Evolutionary conservation across 2,329 filamentous ascomycete genomes (phyloP).

Genomic region (Drechslerella dactyloides): DNA sequence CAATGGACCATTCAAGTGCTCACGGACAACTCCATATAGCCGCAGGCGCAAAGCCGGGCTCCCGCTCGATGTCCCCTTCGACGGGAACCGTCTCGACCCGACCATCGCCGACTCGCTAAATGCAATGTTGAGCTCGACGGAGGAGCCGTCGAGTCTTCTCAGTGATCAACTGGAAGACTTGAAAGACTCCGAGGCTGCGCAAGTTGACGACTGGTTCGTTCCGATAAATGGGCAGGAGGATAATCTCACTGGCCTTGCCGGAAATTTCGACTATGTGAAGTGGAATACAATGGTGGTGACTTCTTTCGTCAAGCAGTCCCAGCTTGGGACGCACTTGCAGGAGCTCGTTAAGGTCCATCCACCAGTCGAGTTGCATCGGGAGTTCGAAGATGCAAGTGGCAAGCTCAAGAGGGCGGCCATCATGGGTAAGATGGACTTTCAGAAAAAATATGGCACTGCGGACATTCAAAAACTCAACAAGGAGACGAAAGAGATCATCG

Average conservation of each 20-base stretch:
- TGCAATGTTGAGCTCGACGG: slow-evolving; percentile 13
- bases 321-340: slow-evolving; percentile 15
- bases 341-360: slow-evolving; percentile 20
- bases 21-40: slow-evolving; percentile 11
- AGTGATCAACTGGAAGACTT: not conserved
- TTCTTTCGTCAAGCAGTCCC: slow-evolving; percentile 22
- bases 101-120: slow-evolving; percentile 17
- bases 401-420: slow-evolving; percentile 10
- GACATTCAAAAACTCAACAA: slow-evolving; percentile 2
- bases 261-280: slow-evolving; percentile 43
- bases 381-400: slow-evolving; percentile 6
- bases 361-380: slow-evolving; percentile 24
- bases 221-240: slow-evolving; percentile 41
- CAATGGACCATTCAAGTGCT: slow-evolving; percentile 27
- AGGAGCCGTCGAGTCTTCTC: not conserved
- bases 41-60: slow-evolving; percentile 4
- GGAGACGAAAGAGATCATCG: not conserved
- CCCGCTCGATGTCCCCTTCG: slow-evolving; percentile 31
- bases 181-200: not conserved
- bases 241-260: slow-evolving; percentile 33
- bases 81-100: slow-evolving; percentile 12
- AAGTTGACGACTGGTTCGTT: slow-evolving; percentile 23
- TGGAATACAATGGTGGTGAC: slow-evolving; percentile 42
- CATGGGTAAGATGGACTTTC: slow-evolving; percentile 27
- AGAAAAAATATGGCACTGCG: not conserved